A percentile compares a stretch with the other conserved stretches of the same genome.
Conservation (phyloP, 2,329 filamentous ascomycete genomes). For the Calonectria honghensis region DNA sequence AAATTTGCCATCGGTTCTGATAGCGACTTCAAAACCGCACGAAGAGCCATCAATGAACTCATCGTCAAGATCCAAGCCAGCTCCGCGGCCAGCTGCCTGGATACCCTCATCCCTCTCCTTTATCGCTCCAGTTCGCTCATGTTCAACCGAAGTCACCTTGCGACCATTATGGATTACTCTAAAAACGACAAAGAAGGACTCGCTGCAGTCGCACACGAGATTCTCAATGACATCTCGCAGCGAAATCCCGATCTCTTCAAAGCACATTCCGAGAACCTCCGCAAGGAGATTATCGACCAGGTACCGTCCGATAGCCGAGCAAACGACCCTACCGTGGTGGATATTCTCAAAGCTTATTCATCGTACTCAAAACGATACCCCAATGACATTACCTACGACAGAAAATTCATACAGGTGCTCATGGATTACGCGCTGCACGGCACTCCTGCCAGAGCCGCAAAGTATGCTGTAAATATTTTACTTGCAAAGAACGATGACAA, state of each 20-base stretch:
- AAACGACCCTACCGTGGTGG: conserved; percentile 85
- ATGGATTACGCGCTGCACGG: conserved; percentile 90
- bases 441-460: conserved; percentile 87
- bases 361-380: conserved; percentile 92
- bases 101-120: conserved; percentile 87
- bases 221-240: conserved; percentile 93
- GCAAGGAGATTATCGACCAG: conserved; percentile 87
- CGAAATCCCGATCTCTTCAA: conserved; percentile 93
- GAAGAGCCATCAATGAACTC: conserved; percentile 92
- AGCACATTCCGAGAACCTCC: conserved; percentile 92
- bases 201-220: conserved; percentile 86
- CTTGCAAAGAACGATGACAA: conserved; percentile 85
- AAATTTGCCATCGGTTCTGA: conserved; percentile 89
- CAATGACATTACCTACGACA: conserved; percentile 86
- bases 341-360: conserved; percentile 94
- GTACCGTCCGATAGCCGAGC: conserved; percentile 81
- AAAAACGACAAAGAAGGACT: conserved; percentile 88
- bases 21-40: conserved; percentile 93
- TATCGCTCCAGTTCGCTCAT: conserved; percentile 90
- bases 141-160: conserved; percentile 95
- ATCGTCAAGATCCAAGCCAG: conserved; percentile 85
- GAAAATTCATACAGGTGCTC: conserved; percentile 87
- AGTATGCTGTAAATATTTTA: conserved; percentile 94
- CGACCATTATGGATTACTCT: conserved; percentile 91
- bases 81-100: conserved; percentile 79